Evolutionary conservation across 306 rosid genomes (phyloP).

Genomic region (Pyrus communis): DNA sequence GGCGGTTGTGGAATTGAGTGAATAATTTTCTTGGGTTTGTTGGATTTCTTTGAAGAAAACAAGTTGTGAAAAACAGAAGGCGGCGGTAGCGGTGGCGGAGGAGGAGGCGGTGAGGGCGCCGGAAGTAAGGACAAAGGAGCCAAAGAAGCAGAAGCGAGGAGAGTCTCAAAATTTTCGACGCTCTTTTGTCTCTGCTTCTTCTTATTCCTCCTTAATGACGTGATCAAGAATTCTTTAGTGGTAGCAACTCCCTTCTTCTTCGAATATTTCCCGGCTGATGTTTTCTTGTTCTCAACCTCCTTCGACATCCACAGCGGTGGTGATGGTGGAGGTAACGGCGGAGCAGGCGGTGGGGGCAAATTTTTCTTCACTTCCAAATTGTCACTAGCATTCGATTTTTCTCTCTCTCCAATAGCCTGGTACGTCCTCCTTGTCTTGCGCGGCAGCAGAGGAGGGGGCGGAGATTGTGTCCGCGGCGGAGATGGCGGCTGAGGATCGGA

Average conservation of each 20-base stretch:
- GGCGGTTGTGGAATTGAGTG: constrained; percentile 14
- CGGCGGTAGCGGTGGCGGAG: constrained; percentile 23
- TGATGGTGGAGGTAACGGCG: background rate
- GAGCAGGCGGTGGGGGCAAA: background rate
- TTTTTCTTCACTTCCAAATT: background rate
- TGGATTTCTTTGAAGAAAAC: constrained; percentile 46
- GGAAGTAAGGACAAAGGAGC: constrained; percentile 21
- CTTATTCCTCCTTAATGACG: constrained; percentile 42
- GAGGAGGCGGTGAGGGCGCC: constrained; percentile 29
- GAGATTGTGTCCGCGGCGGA: constrained; percentile 25
- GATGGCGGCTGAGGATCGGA: background rate
- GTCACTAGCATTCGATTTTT: background rate
- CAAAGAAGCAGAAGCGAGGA: constrained; percentile 20
- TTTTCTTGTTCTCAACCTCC: constrained; percentile 23
- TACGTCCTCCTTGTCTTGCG: constrained; percentile 26
- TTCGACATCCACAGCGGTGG: background rate
- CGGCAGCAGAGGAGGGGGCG: constrained; percentile 10
- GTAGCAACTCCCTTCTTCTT: constrained; percentile 33
- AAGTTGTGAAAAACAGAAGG: constrained; percentile 44
- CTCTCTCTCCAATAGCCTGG: constrained; percentile 15
- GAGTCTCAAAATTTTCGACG: constrained; percentile 42
- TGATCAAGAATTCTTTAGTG: constrained; percentile 45
- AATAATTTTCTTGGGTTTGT: constrained; percentile 31
- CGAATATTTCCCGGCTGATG: constrained; percentile 11
- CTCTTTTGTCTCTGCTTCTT: constrained; percentile 58